Evolutionary conservation across 805 yeast genomes (phyloP).

Genomic region (Myxozyma vanderwaltii): DNA sequence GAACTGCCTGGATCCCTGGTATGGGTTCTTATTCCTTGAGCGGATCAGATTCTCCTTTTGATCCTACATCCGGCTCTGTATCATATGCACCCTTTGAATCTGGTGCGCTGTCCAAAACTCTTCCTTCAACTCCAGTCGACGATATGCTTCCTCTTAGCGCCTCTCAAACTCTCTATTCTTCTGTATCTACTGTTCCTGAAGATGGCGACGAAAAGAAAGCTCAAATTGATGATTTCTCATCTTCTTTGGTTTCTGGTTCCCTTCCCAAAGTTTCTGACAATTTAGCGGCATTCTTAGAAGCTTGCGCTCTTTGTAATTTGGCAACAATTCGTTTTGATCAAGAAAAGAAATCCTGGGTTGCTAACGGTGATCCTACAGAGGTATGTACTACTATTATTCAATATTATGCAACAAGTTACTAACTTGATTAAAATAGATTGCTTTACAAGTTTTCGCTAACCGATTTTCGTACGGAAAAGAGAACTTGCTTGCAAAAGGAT

Average conservation of each 20-base stretch:
- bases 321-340: constrained; percentile 60
- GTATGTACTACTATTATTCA: neutral
- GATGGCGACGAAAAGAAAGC: too few relatives aligned
- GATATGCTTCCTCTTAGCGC: constrained; percentile 4
- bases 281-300: constrained; percentile 52
- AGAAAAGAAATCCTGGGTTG: constrained; percentile 63
- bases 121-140: neutral
- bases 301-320: constrained; percentile 66
- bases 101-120: too few relatives aligned
- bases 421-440: constrained; percentile 47
- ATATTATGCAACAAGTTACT: neutral
- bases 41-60: constrained; percentile 61
- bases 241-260: too few relatives aligned
- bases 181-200: too few relatives aligned
- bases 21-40: constrained; percentile 58
- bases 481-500: constrained; percentile 45
- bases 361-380: constrained; percentile 88
- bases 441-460: constrained; percentile 75
- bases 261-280: neutral
- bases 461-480: constrained; percentile 56
- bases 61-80: constrained; percentile 62
- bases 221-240: too few relatives aligned
- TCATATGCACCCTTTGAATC: neutral
- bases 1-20: constrained; percentile 66
- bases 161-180: too few relatives aligned